Percentiles rank a stretch among this genome's conserved stretches.
Evolutionary conservation across 805 yeast species (phyloP).

Genomic region (Lachancea meyersii): DNA sequence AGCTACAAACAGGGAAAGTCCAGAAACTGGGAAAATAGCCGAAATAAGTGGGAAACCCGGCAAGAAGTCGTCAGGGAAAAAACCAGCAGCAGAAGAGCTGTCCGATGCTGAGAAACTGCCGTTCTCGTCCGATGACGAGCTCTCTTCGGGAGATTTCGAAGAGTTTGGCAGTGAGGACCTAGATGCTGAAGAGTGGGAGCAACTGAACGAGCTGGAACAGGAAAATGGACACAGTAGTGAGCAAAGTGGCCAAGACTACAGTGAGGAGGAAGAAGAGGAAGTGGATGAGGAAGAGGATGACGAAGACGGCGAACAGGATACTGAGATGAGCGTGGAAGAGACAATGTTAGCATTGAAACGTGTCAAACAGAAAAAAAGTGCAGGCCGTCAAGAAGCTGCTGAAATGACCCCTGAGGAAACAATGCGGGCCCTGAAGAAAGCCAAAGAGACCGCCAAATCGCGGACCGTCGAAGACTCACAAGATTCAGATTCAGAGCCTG

Average conservation of each 20-base stretch:
- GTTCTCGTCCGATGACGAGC: conserved; percentile 38
- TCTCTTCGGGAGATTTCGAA: conserved; percentile 40
- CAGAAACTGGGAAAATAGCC: too few species aligned
- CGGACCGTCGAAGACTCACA: conserved; percentile 2
- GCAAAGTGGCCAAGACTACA: too few species aligned
- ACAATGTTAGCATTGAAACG: conserved; percentile 40
- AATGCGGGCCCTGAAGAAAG: conserved; percentile 36
- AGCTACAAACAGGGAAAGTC: too few species aligned
- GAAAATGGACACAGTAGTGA: conserved; percentile 2
- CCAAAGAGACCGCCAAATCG: conserved; percentile 1
- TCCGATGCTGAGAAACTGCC: conserved; percentile 16
- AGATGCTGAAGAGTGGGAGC: conserved; percentile 33
- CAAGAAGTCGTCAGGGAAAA: conserved; percentile 7
- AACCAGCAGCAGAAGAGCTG: neutral
- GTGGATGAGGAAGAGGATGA: conserved; percentile 25
- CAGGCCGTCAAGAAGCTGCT: neutral
- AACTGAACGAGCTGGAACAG: conserved; percentile 21
- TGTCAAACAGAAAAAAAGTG: conserved; percentile 3
- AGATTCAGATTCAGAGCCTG: conserved; percentile 6
- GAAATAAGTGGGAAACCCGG: neutral
- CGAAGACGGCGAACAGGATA: conserved; percentile 3
- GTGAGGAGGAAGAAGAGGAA: conserved; percentile 7
- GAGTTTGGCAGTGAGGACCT: conserved; percentile 36
- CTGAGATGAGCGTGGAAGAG: conserved; percentile 35
- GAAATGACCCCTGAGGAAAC: conserved; percentile 39